phyloP scores from a whole-genome alignment of 768 basidiomycete species.

The Sporobolomyces pararoseus region DNA sequence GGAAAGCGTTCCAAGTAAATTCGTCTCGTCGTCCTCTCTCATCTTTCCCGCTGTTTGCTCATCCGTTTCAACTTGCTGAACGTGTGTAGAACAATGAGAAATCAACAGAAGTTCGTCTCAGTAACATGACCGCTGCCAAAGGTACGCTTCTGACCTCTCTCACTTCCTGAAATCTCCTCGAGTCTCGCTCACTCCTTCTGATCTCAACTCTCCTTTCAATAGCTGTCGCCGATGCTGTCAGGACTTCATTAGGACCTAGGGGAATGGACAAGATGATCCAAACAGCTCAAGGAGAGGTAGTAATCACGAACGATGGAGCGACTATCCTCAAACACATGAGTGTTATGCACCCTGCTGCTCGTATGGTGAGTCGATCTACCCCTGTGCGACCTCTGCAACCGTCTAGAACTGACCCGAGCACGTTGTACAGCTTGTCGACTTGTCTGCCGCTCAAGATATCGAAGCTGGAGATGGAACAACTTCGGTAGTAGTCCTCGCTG shows the following conservation, averaged over 20 bases:
- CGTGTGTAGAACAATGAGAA: conserved; percentile 64
- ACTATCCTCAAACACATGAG: conserved; percentile 81
- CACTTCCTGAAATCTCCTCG: neutral
- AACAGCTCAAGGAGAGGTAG: conserved; percentile 76
- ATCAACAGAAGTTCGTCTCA: conserved; percentile 94
- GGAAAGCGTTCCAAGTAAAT: conserved; percentile 42
- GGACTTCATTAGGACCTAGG: conserved; percentile 90
- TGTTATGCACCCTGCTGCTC: conserved; percentile 93
- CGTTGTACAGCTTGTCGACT: conserved; percentile 76
- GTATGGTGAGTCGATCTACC: conserved; percentile 65
- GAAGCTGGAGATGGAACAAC: conserved; percentile 99
- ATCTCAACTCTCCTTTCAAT: neutral
- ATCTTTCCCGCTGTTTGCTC: neutral
- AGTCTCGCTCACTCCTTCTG: neutral
- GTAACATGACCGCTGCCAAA: conserved; percentile 96
- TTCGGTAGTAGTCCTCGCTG: conserved; percentile 92
- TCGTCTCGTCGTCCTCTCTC: neutral
- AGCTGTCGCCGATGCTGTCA: conserved; percentile 97
- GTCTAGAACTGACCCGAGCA: conserved; percentile 3
- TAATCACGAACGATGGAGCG: conserved; percentile 98
- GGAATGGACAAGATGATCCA: conserved; percentile 99
- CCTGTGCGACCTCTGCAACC: too few species aligned
- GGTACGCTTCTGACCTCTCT: conserved; percentile 44
- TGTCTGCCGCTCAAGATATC: conserved; percentile 95
- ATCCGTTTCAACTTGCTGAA: too few species aligned